Evolutionary conservation across 441 rosid species (phyloP).

Genomic region (Gossypium davidsonii): DNA sequence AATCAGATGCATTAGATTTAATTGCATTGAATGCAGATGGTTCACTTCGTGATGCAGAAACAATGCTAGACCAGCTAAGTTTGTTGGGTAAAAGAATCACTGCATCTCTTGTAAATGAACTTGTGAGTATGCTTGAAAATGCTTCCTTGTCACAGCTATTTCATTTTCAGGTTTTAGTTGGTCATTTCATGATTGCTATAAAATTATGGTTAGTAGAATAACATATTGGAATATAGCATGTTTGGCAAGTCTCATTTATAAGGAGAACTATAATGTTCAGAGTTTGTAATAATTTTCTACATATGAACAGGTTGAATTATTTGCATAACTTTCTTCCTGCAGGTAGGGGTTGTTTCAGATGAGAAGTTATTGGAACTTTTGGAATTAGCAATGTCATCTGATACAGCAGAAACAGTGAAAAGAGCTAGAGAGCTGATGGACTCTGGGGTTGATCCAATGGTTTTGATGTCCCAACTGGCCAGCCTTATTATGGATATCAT

Average conservation of each 20-base stretch:
- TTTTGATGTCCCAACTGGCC: slow-evolving; percentile 95
- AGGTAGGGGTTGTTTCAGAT: slow-evolving; percentile 96
- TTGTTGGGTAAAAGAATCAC: slow-evolving; percentile 87
- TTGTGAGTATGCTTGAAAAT: slow-evolving; percentile 48
- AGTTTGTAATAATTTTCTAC: background rate
- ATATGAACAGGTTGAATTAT: slow-evolving; percentile 4
- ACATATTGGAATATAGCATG: background rate
- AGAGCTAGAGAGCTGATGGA: slow-evolving; percentile 91
- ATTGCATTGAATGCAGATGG: slow-evolving; percentile 93
- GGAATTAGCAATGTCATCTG: slow-evolving; percentile 91
- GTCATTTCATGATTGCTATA: background rate
- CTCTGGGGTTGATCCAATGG: slow-evolving; percentile 88
- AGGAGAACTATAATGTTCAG: background rate
- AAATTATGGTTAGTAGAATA: background rate
- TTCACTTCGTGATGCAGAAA: slow-evolving; percentile 96
- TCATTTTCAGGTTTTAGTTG: background rate
- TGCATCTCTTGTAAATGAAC: slow-evolving; percentile 79
- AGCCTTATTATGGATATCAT: slow-evolving; percentile 95
- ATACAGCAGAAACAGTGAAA: slow-evolving; percentile 90
- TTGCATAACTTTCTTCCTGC: slow-evolving; percentile 15
- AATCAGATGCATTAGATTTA: slow-evolving; percentile 75
- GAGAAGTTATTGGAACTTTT: slow-evolving; percentile 86
- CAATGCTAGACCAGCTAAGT: slow-evolving; percentile 94
- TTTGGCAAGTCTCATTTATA: background rate
- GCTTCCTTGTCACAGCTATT: background rate